Conservation (phyloP, 2,329 filamentous ascomycete genomes). For the Alternaria solani region DNA sequence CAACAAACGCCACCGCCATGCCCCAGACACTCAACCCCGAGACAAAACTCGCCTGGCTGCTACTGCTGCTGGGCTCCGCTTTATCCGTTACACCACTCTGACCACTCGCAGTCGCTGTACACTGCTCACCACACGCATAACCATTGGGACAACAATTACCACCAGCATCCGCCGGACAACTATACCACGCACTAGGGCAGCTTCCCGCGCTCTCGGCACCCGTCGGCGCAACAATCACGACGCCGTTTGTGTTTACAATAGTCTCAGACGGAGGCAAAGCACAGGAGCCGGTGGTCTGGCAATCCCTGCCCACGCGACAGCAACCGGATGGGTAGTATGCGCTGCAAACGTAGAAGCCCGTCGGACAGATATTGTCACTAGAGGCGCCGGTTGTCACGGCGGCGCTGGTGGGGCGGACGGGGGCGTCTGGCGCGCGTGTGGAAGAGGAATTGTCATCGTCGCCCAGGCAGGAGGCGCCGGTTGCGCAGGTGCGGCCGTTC, state of each 20-base stretch:
- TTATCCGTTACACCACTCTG: constrained; percentile 45
- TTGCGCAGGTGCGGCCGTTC: constrained; percentile 55
- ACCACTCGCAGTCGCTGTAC: constrained; percentile 44
- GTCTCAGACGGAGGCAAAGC: constrained; percentile 64
- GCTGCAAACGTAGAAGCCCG: constrained; percentile 89
- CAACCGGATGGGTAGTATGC: constrained; percentile 84
- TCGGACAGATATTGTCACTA: constrained; percentile 74
- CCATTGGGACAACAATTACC: constrained; percentile 84
- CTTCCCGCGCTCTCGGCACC: constrained; percentile 55
- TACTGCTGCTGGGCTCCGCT: constrained; percentile 48
- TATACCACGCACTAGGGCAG: constrained; percentile 83
- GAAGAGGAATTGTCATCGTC: constrained; percentile 40
- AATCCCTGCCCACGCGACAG: constrained; percentile 87
- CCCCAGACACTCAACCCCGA: constrained; percentile 38
- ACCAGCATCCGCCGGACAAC: constrained; percentile 69
- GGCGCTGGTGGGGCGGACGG: constrained; percentile 54
- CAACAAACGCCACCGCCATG: constrained; percentile 38
- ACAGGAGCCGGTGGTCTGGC: constrained; percentile 77
- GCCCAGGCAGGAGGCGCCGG: constrained; percentile 50
- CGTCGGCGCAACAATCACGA: constrained; percentile 73
- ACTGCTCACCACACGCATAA: constrained; percentile 47
- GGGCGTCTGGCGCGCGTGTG: constrained; percentile 50
- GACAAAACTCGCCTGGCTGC: constrained; percentile 39
- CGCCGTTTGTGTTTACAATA: constrained; percentile 69
- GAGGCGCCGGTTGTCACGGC: constrained; percentile 57